A percentile compares a stretch with the other conserved stretches of the same genome.
phyloP scores from a whole-genome alignment of 805 yeast species.

The Myxozyma mucilagina region DNA sequence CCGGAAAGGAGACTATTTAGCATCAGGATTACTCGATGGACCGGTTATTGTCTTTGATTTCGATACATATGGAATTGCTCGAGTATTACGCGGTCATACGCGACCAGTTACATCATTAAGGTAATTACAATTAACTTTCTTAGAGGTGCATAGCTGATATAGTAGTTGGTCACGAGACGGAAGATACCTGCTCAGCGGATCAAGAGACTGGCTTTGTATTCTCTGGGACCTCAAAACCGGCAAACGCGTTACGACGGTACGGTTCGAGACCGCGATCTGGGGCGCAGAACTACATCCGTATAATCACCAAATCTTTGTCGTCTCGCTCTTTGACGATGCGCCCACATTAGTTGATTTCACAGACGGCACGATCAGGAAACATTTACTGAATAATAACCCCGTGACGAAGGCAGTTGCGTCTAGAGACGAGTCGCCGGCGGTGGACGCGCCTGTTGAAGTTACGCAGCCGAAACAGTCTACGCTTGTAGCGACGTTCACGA shows the following conservation, averaged over 20 bases:
- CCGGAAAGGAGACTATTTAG: conserved; percentile 78
- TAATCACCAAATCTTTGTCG: conserved; percentile 49
- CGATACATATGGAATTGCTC: conserved; percentile 61
- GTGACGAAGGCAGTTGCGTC: neutral
- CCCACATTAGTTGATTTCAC: conserved; percentile 54
- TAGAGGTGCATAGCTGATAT: neutral
- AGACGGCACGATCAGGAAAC: conserved; percentile 24
- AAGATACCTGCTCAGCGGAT: conserved; percentile 62
- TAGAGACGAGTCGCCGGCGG: conserved; percentile 30
- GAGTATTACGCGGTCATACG: conserved; percentile 63
- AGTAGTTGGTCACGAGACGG: conserved; percentile 72
- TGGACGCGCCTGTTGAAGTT: conserved; percentile 16
- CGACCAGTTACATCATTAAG: conserved; percentile 64
- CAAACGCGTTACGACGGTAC: conserved; percentile 46
- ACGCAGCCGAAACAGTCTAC: conserved; percentile 44
- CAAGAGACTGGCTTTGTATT: conserved; percentile 79
- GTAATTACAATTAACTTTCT: neutral
- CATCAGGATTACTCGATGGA: conserved; percentile 77
- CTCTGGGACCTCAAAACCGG: conserved; percentile 70
- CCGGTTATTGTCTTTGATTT: conserved; percentile 70
- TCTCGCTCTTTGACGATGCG: conserved; percentile 62
- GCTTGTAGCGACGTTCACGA: conserved; percentile 53
- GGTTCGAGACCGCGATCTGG: conserved; percentile 76
- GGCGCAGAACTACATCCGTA: conserved; percentile 52
- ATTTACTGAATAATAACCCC: conserved; percentile 4